Conservation (phyloP, 257 asterid species). For the Voacanga thouarsii region DNA sequence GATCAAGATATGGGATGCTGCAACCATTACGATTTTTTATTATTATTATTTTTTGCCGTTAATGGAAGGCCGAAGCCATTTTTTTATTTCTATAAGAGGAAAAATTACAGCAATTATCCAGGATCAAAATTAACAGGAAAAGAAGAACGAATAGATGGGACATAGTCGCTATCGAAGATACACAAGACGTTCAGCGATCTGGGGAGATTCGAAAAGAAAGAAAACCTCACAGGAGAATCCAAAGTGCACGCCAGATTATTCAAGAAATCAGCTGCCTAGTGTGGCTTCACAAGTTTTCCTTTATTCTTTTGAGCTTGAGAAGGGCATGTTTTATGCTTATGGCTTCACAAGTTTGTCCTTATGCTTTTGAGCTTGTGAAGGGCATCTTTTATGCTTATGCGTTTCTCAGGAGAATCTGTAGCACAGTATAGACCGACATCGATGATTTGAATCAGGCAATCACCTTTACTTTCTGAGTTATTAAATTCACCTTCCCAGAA, state of each 20-base stretch:
- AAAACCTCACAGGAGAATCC: no score
- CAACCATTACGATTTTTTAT: background rate
- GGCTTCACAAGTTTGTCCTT: constrained; percentile 18
- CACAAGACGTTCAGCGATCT: no score
- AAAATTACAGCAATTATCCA: no score
- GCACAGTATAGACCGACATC: constrained; percentile 46
- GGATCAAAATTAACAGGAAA: no score
- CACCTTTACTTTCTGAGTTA: constrained; percentile 12
- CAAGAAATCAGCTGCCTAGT: no score
- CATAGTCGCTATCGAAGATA: no score
- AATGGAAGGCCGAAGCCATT: no score
- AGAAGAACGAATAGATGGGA: no score
- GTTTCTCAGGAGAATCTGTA: constrained; percentile 36
- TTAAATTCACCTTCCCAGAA: constrained; percentile 1
- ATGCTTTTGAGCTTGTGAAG: constrained; percentile 33
- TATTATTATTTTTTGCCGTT: no score
- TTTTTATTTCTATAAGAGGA: no score
- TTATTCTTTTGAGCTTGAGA: constrained; percentile 27
- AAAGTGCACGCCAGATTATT: no score
- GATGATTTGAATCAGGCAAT: constrained; percentile 30
- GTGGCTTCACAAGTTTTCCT: constrained; percentile 16
- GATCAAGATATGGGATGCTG: background rate
- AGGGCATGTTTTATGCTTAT: constrained; percentile 38
- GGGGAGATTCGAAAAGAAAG: no score
- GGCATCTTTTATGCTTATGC: constrained; percentile 37